Evolutionary conservation across 768 basidiomycete species (phyloP).

Genomic region (Amylocystis lapponica): DNA sequence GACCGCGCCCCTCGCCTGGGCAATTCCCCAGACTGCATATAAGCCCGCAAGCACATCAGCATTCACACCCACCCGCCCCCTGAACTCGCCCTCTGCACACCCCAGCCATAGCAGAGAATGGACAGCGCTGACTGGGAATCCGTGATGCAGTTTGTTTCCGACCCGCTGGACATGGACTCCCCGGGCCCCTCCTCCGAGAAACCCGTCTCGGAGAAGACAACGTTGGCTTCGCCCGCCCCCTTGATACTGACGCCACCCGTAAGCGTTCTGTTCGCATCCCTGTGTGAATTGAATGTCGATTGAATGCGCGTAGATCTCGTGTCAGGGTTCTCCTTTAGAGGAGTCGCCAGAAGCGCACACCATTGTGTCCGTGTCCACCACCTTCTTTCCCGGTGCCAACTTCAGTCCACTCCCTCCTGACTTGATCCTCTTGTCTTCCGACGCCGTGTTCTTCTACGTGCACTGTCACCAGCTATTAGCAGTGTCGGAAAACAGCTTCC

Average conservation of each 20-base stretch:
- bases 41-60: no score
- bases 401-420: conserved; percentile 54
- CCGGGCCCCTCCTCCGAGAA: conserved; percentile 15
- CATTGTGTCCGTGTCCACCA: conserved; percentile 75
- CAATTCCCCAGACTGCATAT: no score
- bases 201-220: conserved; percentile 2
- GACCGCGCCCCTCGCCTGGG: no score
- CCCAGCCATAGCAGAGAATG: no score
- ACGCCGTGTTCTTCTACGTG: conserved; percentile 82
- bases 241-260: conserved; percentile 19
- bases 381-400: conserved; percentile 68
- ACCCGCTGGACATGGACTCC: conserved; percentile 10
- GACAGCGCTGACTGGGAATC: conserved; percentile 20
- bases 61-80: no score
- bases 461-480: conserved; percentile 53
- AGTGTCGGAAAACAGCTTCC: conserved; percentile 62
- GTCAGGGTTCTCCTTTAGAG: conserved; percentile 10
- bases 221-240: not conserved
- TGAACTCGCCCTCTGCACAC: not conserved
- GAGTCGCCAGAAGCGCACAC: conserved; percentile 20
- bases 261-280: not conserved
- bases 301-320: conserved; percentile 5
- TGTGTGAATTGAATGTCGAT: not conserved
- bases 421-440: conserved; percentile 60
- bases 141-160: conserved; percentile 21